phyloP scores from a whole-genome alignment of 2,329 filamentous ascomycete species.

The Sclerotinia minor region DNA sequence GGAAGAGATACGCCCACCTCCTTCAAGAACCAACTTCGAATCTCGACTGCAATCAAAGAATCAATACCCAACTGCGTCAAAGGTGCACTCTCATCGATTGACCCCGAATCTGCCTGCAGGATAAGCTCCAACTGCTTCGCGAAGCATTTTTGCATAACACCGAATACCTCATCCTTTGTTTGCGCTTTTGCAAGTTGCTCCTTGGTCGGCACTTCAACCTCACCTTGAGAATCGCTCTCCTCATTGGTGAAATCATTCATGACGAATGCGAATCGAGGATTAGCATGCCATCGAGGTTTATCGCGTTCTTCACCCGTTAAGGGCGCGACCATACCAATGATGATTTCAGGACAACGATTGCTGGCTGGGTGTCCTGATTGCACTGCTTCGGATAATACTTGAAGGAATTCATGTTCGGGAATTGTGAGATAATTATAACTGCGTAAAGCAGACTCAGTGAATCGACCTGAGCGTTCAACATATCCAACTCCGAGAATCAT shows the following conservation, averaged over 20 bases:
- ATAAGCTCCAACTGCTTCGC: conserved; percentile 10
- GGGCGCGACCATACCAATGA: conserved; percentile 15
- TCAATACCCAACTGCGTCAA: conserved; percentile 45
- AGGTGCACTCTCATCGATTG: conserved; percentile 6
- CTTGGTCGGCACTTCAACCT: conserved; percentile 15
- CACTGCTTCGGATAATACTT: conserved; percentile 48
- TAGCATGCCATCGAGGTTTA: conserved; percentile 12
- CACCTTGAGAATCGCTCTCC: background rate
- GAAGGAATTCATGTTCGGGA: conserved; percentile 46
- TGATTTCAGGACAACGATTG: conserved; percentile 14
- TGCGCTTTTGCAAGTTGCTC: conserved; percentile 18
- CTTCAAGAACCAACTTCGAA: conserved; percentile 51
- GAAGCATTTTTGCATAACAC: conserved; percentile 17
- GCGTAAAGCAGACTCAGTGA: background rate
- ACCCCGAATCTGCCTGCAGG: background rate
- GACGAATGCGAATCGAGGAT: conserved; percentile 11
- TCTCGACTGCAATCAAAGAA: conserved; percentile 52
- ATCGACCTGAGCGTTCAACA: conserved; percentile 30
- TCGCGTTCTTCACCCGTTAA: conserved; percentile 8
- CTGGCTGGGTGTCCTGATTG: conserved; percentile 36
- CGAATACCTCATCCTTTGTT: conserved; percentile 6
- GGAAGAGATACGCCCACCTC: conserved; percentile 46
- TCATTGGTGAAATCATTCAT: background rate
- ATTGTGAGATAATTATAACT: conserved; percentile 24
- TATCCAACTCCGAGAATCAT: conserved; percentile 48